Base-by-base conservation (phyloP, 2,329 filamentous ascomycete genomes). In the Graphilbum fragrans region DNA sequence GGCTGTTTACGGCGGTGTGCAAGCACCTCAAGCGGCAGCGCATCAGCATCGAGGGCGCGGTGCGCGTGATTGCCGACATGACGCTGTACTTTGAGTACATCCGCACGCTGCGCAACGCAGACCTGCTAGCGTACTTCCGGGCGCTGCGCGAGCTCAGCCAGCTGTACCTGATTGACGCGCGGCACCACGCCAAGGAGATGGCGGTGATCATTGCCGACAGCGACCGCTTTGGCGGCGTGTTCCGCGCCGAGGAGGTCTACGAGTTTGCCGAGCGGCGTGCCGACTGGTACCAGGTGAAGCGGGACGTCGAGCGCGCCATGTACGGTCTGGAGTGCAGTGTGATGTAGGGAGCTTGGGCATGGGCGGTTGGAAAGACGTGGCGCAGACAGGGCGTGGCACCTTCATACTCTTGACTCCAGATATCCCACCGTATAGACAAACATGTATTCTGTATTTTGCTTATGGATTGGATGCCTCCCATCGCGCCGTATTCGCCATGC, bases 21-120 rank as follows among this genome's bases (percentile, higher is more conserved):
- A 98, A 98, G 64, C 92, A 98, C 62, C 74, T 98, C 50, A 98
- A 98, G 67, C 82, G 90, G 10, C 92, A 96, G 66, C 81, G 92
- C 42, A 77, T 98, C 61, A 90, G 82, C 57, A 85, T 86, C 21
- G 81, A 86, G 46, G 92, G 92, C 42, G 86, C 92, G 18, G 77
- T 96, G 56, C 88, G 83, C 59, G 74, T 98, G 48, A 96, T 98
- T 55, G 87, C 86, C 46, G 92, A 98, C 65, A 93, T 94, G 77
- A 94, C 92, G 55, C 76, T 92, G 44, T 96, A 95, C 65, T 86
- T 86, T 57, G 70, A 80, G 40, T 96, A 90, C 62, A 77, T 95
- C 46, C 70, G 80, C 46, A 82, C 80, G 2, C 73, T 98, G 40
- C 77, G 76, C 51, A 95, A 96, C 61, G 75, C 75, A 49, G 82